Evolutionary conservation across 169 alveolate species (phyloP), one percentile per base, ranked within the genome.

Genomic region (Plasmodium berghei): DNA sequence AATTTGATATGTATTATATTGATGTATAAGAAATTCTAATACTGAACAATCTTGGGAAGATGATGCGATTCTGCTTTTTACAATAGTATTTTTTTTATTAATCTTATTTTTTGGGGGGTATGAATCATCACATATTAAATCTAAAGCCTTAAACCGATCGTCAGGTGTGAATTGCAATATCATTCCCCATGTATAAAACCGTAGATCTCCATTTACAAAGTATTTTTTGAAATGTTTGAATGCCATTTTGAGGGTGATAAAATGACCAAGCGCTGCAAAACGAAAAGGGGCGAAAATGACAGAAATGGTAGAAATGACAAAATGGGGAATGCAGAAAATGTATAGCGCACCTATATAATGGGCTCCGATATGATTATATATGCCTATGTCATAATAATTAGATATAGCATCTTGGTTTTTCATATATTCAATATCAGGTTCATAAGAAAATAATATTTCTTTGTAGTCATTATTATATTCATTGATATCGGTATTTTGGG

Each of bases 131-230:
- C 89, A 77, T 9, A 63, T 52, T 9, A 77, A 55, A 52, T 77
- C 89, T 34, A 77, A 4, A 12, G 58, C 89, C 45, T 77, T 77
- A 69, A 49, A 77, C 20, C 89, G 63, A 24, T 77, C 89, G 4
- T 69, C 46, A 8, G 22, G 67, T 24, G 49, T 77, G 55, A 62
- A 63, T n/a, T 24, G 66, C 18, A 77, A 58, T 46, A 77, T 77
- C 22, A 58, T 77, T 20, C 52, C 71, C 89, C 89, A 77, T 18
- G 34, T 77, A 56, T 63, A 55, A 59, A 48, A 77, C 52, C 52
- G 63, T 42, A 77, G 12, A 45, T 16, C 42, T n/a, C 89, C 89
- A 16, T 26, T 20, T 14, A 63, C 80, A 45, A 77, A 77, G 26
- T 48, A 77, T 49, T 63, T 62, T 1, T 26, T 24, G 26, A 48